Conservation (phyloP, 192 early-diverging fungal species). For the Spizellomyces sp. region DNA sequence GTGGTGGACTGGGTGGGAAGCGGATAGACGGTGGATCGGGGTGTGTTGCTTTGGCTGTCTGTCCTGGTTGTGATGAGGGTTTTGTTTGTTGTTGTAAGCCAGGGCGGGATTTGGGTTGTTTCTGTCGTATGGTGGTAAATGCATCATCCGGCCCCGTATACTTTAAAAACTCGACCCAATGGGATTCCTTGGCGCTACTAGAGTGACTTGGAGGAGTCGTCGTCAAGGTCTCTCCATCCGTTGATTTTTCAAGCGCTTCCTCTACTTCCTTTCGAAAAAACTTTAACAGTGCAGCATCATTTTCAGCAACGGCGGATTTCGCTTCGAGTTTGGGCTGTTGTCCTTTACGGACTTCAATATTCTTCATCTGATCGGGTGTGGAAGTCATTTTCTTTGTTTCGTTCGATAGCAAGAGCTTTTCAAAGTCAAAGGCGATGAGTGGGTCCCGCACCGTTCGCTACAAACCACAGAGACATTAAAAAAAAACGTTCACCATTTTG, state of each 20-base stretch:
- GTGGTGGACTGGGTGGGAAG: not conserved
- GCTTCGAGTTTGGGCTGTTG: constrained; percentile 12
- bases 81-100: too few relatives aligned
- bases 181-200: not conserved
- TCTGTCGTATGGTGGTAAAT: not conserved
- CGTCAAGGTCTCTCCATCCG: not conserved
- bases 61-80: too few relatives aligned
- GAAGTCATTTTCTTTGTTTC: constrained; percentile 34
- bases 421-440: constrained; percentile 20
- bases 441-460: constrained; percentile 2
- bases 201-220: not conserved
- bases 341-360: constrained; percentile 18
- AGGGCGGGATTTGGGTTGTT: not conserved
- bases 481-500: too few relatives aligned
- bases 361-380: constrained; percentile 31
- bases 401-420: constrained; percentile 12
- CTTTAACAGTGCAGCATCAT: not conserved
- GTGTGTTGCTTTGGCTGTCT: not conserved
- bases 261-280: not conserved
- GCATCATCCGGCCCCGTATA: not conserved
- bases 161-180: constrained; percentile 6
- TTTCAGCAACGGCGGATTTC: constrained; percentile 10
- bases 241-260: not conserved
- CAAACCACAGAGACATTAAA: too few relatives aligned
- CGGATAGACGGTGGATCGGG: not conserved